Percentiles rank a stretch among this genome's conserved stretches.
phyloP scores from a whole-genome alignment of 2,329 filamentous ascomycete species.

The Bisporella sp. region DNA sequence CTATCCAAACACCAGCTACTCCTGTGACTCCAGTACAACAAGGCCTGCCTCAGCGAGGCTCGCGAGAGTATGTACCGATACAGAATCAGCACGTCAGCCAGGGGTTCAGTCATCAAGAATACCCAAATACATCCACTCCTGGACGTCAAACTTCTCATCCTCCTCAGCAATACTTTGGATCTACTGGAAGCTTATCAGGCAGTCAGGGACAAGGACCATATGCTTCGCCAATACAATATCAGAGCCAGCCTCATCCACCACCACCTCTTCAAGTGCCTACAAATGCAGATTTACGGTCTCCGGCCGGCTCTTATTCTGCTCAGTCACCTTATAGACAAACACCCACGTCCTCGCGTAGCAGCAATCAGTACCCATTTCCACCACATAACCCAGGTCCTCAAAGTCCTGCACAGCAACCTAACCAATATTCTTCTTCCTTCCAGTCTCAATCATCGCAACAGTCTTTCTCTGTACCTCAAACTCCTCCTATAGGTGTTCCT shows the following conservation, averaged over 20 bases:
- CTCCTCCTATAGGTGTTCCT: conserved; percentile 27
- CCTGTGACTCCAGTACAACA: conserved; percentile 26
- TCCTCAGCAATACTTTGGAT: conserved; percentile 22
- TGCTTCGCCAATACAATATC: conserved; percentile 26
- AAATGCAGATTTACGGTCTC: conserved; percentile 34
- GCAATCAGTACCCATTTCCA: conserved; percentile 26
- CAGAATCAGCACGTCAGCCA: neutral
- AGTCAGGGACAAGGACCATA: conserved; percentile 19
- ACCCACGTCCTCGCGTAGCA: conserved; percentile 21
- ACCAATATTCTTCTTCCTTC: conserved; percentile 22
- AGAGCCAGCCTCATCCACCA: conserved; percentile 27
- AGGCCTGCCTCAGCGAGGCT: neutral
- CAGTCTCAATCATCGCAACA: conserved; percentile 19
- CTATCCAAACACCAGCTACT: conserved; percentile 22
- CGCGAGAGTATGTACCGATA: neutral
- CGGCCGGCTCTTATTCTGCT: conserved; percentile 29
- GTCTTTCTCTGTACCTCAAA: conserved; percentile 25
- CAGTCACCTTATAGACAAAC: conserved; percentile 29
- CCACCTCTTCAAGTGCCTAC: conserved; percentile 35
- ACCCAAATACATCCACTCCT: conserved; percentile 22
- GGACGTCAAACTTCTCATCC: conserved; percentile 25
- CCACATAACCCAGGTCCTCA: conserved; percentile 22
- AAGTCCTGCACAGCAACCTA: conserved; percentile 24
- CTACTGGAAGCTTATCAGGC: conserved; percentile 25
- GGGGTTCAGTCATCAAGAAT: neutral